Conservation (phyloP, 2,329 filamentous ascomycete genomes). For the Rutstroemia sp. region DNA sequence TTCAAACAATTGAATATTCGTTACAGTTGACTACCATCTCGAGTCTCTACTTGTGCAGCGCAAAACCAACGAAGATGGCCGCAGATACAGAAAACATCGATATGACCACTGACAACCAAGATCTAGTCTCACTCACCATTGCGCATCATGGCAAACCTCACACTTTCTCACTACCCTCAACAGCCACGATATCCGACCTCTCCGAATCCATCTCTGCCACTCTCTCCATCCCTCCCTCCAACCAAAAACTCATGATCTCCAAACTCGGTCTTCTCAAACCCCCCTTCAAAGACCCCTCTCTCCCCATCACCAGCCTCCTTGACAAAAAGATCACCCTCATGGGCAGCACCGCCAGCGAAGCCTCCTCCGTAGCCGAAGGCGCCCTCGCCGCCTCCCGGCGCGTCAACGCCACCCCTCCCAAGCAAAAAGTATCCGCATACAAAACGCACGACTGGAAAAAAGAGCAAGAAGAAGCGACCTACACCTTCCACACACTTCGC, state of each 20-base stretch:
- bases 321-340: slow-evolving; percentile 58
- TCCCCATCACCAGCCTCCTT: slow-evolving; percentile 41
- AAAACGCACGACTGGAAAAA: slow-evolving; percentile 40
- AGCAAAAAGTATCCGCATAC: slow-evolving; percentile 32
- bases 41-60: neutral
- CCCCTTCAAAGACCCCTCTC: slow-evolving; percentile 52
- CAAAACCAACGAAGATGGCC: neutral
- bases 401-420: slow-evolving; percentile 30
- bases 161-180: slow-evolving; percentile 36
- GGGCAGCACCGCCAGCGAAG: slow-evolving; percentile 53
- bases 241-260: slow-evolving; percentile 63
- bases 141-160: slow-evolving; percentile 40
- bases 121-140: slow-evolving; percentile 37
- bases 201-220: slow-evolving; percentile 47
- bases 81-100: slow-evolving; percentile 9
- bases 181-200: slow-evolving; percentile 49
- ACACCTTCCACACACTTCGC: slow-evolving; percentile 74
- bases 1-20: neutral
- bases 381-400: slow-evolving; percentile 41
- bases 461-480: slow-evolving; percentile 44
- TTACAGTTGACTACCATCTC: neutral
- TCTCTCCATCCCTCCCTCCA: slow-evolving; percentile 51
- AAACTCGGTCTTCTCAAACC: slow-evolving; percentile 58
- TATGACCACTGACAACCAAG: slow-evolving; percentile 22
- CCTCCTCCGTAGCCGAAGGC: slow-evolving; percentile 44